Percentiles rank a stretch among this genome's conserved stretches.
These are phyloP conservation scores for Amoebophrya sp. DNA, from an alignment of 169 alveolate genomes.

Conservation along the genomic window DNA sequence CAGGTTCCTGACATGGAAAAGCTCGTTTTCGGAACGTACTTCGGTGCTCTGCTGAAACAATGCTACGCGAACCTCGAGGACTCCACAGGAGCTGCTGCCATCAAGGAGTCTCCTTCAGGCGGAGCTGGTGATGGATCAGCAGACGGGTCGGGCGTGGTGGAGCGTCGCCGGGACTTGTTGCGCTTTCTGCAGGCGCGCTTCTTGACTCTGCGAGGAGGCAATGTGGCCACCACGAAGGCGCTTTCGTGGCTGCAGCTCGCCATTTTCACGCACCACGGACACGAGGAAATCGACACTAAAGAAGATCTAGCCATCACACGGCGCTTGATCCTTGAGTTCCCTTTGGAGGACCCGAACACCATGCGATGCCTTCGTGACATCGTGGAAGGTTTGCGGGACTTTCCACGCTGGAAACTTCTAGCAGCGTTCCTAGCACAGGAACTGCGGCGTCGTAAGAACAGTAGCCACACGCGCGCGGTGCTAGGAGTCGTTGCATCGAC, in stretches of 20 bases:
- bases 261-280: background rate
- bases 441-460: background rate
- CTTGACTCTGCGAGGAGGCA: background rate
- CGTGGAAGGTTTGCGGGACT: background rate
- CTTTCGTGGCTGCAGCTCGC: background rate
- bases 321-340: background rate
- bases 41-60: background rate
- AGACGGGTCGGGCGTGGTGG: background rate
- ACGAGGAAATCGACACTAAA: background rate
- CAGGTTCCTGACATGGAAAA: background rate
- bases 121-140: background rate
- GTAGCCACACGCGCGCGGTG: background rate
- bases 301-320: background rate
- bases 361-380: background rate
- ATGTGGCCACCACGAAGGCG: too few species aligned
- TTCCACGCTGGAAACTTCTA: background rate
- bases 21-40: background rate
- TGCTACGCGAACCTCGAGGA: background rate
- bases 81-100: background rate
- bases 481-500: background rate
- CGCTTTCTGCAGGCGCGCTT: background rate
- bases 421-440: background rate
- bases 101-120: background rate
- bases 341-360: background rate
- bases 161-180: background rate